Evolutionary conservation across 2,329 filamentous ascomycete species (phyloP).

Genomic region (Didymosphaeria variabile): DNA sequence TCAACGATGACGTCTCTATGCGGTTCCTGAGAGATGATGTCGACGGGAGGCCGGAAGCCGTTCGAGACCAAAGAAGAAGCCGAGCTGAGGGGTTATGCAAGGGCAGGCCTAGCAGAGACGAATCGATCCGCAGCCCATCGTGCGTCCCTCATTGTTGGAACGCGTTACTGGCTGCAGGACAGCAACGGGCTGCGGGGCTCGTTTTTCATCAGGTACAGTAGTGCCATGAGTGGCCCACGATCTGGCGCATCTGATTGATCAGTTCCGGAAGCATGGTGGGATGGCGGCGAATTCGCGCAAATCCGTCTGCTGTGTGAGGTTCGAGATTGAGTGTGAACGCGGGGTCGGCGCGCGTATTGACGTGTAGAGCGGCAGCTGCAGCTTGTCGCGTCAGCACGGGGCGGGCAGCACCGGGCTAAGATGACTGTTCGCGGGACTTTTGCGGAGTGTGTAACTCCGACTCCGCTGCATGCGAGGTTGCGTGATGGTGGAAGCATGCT

Average conservation of each 20-base stretch:
- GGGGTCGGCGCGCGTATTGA: background rate
- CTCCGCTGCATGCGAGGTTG: slow-evolving; percentile 9
- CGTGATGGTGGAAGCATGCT: background rate
- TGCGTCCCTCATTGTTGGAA: background rate
- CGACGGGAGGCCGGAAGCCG: slow-evolving; percentile 11
- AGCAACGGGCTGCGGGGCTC: slow-evolving; percentile 20
- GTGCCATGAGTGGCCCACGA: slow-evolving; percentile 20
- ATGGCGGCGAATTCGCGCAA: slow-evolving; percentile 3
- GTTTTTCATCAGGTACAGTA: slow-evolving; percentile 20
- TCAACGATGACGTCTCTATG: slow-evolving; percentile 21
- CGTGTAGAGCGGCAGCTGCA: background rate
- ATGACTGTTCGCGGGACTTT: background rate
- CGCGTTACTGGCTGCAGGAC: background rate
- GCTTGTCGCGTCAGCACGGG: slow-evolving; percentile 10
- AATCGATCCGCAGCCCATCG: background rate
- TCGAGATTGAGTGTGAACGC: slow-evolving; percentile 4
- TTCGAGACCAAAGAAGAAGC: slow-evolving; percentile 3
- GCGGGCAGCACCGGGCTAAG: slow-evolving; percentile 6
- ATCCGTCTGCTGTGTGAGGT: slow-evolving; percentile 11
- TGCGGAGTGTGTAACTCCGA: background rate
- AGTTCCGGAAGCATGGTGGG: slow-evolving; percentile 1
- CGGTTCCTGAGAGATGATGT: background rate
- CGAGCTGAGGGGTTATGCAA: background rate
- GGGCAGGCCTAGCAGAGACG: background rate
- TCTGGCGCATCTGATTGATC: slow-evolving; percentile 26